Evolutionary conservation across 768 basidiomycete genomes (phyloP).

Genomic region (Rickenella mellea): DNA sequence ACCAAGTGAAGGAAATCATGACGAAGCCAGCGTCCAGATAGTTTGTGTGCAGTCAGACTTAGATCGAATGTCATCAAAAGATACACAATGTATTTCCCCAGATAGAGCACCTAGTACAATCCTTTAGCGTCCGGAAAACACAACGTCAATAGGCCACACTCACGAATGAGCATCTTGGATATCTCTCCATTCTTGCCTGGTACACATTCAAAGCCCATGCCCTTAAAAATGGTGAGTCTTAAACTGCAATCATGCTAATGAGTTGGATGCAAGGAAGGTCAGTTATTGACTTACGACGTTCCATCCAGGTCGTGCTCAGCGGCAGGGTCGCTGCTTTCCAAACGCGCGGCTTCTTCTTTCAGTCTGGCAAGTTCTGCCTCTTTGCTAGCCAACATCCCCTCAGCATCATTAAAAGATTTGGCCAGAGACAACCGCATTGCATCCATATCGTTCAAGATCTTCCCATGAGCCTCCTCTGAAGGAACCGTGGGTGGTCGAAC

Average conservation of each 20-base stretch:
- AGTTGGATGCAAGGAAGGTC: conserved; percentile 5
- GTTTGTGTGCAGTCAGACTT: too few species aligned
- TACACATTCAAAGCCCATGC: conserved; percentile 64
- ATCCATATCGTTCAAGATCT: conserved; percentile 58
- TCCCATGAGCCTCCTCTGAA: conserved; percentile 51
- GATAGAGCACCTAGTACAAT: too few species aligned
- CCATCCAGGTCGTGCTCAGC: conserved; percentile 66
- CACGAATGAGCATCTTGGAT: conserved; percentile 61
- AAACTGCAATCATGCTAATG: conserved; percentile 31
- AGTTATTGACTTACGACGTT: conserved; percentile 39
- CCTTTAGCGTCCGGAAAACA: too few species aligned
- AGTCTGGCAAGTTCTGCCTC: conserved; percentile 63
- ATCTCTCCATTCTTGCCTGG: conserved; percentile 39
- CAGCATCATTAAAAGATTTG: conserved; percentile 68
- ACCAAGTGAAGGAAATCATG: too few species aligned
- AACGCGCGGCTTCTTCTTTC: conserved; percentile 48
- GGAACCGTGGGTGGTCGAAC: conserved; percentile 63
- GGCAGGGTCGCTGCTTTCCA: conserved; percentile 67
- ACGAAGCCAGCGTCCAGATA: too few species aligned
- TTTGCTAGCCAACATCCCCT: conserved; percentile 52
- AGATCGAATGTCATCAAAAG: too few species aligned
- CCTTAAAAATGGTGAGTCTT: conserved; percentile 58
- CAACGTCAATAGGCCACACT: too few species aligned
- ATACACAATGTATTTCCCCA: too few species aligned
- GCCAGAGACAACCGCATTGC: conserved; percentile 50